A percentile compares a stretch with the other conserved stretches of the same genome.
Evolutionary conservation across 306 rosid species (phyloP).

Genomic region (Gillenia trifoliata): DNA sequence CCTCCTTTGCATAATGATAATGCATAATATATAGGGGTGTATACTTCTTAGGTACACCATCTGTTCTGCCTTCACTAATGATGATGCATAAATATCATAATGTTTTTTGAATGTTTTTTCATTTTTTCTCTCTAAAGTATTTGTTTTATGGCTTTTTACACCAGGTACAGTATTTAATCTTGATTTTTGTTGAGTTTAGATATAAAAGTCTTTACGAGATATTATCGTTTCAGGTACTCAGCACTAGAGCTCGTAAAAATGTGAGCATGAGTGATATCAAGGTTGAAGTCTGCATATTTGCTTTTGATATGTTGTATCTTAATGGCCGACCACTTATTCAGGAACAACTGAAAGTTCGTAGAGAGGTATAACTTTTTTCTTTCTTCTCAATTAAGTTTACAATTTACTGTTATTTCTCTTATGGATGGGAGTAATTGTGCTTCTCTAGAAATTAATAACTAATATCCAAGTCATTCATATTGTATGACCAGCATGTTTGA

Average conservation of each 20-base stretch:
- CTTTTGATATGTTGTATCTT: slow-evolving; percentile 81
- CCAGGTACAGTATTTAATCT: not conserved
- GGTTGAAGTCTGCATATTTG: slow-evolving; percentile 78
- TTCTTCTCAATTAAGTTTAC: slow-evolving; percentile 1
- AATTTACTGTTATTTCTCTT: not conserved
- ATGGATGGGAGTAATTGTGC: not conserved
- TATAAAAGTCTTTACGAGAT: slow-evolving; percentile 19
- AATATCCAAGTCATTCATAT: not conserved
- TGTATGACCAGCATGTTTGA: not conserved
- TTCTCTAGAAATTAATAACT: not conserved
- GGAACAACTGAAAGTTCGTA: slow-evolving; percentile 66
- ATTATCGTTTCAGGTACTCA: slow-evolving; percentile 63
- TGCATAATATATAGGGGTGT: not conserved
- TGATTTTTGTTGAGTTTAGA: slow-evolving; percentile 2
- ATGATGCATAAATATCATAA: not conserved
- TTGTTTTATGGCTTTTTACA: not conserved
- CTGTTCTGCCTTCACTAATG: not conserved
- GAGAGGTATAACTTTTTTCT: slow-evolving; percentile 56
- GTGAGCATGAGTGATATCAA: slow-evolving; percentile 61
- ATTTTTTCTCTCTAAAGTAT: not conserved
- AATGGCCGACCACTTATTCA: slow-evolving; percentile 77
- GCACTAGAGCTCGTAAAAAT: slow-evolving; percentile 92
- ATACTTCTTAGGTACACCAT: not conserved
- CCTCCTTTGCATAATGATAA: not conserved
- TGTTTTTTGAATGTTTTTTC: not conserved